Evolutionary conservation across 805 yeast species (phyloP), one percentile per base, ranked within the genome.

Genomic region (Barnettozyma siamensis): DNA sequence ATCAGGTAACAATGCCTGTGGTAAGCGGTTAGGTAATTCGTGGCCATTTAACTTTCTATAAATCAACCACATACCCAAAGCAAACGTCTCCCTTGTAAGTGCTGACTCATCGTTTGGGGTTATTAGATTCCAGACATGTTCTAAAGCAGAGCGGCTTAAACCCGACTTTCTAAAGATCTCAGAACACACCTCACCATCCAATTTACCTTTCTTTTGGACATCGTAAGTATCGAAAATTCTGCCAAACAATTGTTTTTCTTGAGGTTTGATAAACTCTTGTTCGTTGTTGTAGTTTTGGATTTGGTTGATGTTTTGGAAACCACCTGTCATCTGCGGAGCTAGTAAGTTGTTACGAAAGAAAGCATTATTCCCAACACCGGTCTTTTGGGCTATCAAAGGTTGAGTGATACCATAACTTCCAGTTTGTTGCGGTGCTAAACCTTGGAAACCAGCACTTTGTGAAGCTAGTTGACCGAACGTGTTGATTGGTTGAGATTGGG

Each of bases 21-120:
- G 98, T 40, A 91, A 72, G 41, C 79, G 69, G 36, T 70, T 58
- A 19, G 99, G 99, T 38, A 93, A 65, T n/a, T 83, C 87, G 48
- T 76, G 78, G 2, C 97, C 97, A 57, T 88, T 89, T 58, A 91
- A 67, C 47, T 91, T 76, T 60, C 96, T 77, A 65, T 93, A 91
- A 33, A 91, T 91, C 44, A 91, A 70, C 70, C 94, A 97, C 98
- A 91, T 93, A 26, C 98, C 97, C 28, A 93, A 88, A 0, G 96
- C 83, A 66, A 91, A 93, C 61, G 88, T 95, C 59, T 91, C 96
- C 54, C 78, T 80, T 59, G 86, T 85, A 50, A 91, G 76, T 57
- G 76, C 79, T 5, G 97, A 96, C 41, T 83, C 73, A 60, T 88
- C 84, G 41, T 81, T 80, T 13, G 81, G 75, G 60, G 93, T 98